These are phyloP conservation scores for Rhytidiadelphus loreus DNA, from an alignment of 225 moss, liverwort and hornwort genomes.

Conservation along the genomic window DNA sequence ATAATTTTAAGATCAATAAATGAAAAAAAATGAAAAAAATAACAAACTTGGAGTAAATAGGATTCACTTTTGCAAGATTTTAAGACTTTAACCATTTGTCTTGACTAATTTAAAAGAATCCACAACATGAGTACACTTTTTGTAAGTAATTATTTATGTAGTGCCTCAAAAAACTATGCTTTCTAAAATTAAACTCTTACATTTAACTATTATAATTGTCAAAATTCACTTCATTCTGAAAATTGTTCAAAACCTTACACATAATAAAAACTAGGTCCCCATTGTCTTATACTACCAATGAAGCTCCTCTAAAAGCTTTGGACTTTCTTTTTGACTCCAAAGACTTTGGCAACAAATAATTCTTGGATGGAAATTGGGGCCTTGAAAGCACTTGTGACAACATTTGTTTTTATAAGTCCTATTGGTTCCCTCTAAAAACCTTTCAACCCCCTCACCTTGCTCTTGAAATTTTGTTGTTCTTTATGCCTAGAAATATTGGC, in stretches of 20 bases:
- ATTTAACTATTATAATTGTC: too few relatives aligned
- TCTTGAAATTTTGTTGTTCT: not conserved
- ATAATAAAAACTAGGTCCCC: not conserved
- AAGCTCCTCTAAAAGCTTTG: not conserved
- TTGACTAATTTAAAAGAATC: too few relatives aligned
- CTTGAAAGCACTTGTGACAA: not conserved
- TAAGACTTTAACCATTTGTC: too few relatives aligned
- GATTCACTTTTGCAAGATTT: too few relatives aligned
- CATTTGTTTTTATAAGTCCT: accelerated
- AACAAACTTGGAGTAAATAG: too few relatives aligned
- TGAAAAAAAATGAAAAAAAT: too few relatives aligned
- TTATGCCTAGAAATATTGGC: not conserved
- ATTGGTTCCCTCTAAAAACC: not conserved
- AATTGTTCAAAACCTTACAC: not conserved
- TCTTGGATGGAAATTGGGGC: not conserved
- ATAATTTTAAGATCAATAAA: too few relatives aligned
- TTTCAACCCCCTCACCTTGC: not conserved
- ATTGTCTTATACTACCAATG: not conserved
- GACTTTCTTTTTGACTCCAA: not conserved
- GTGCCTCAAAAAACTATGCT: accelerated
- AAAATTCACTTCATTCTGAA: not conserved
- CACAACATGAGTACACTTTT: too few relatives aligned
- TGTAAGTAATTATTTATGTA: too few relatives aligned
- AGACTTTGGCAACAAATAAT: not conserved
- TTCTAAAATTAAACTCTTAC: too few relatives aligned